Conservation (phyloP, 441 rosid genomes). For the Arabidopsis lyrata region DNA sequence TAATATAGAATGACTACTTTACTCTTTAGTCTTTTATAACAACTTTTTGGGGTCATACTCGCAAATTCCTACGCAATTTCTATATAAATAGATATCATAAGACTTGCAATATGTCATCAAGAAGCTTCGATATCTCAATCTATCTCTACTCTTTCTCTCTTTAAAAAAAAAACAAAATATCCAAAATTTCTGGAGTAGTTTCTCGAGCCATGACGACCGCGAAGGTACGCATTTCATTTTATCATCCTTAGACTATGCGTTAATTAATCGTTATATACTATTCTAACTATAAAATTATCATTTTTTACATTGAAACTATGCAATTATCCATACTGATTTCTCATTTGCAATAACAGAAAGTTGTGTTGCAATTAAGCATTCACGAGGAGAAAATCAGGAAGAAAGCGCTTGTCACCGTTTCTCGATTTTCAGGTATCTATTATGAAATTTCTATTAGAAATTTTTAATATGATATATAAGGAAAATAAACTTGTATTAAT, state of each 20-base stretch:
- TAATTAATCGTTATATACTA: too few relatives aligned
- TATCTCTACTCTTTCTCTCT: slow-evolving; percentile 15
- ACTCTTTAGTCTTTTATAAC: not conserved
- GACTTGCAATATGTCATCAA: not conserved
- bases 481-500: not conserved
- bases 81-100: not conserved
- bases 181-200: slow-evolving; percentile 21
- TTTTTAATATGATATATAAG: not conserved
- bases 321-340: slow-evolving; percentile 20
- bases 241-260: too few relatives aligned
- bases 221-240: slow-evolving; percentile 31
- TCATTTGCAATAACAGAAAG: slow-evolving; percentile 31
- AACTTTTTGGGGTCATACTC: not conserved
- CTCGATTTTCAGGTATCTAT: slow-evolving; percentile 25
- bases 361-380: slow-evolving; percentile 35
- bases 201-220: slow-evolving; percentile 33
- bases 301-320: not conserved
- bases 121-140: slow-evolving; percentile 2
- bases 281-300: not conserved
- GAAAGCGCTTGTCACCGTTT: slow-evolving; percentile 23
- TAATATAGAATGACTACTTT: not conserved
- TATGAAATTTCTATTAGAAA: not conserved
- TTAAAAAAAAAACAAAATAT: not conserved
- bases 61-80: not conserved
- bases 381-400: slow-evolving; percentile 27